Evolutionary conservation across 345 rosid genomes (phyloP).

Genomic region (Rhodamnia rubescens): DNA sequence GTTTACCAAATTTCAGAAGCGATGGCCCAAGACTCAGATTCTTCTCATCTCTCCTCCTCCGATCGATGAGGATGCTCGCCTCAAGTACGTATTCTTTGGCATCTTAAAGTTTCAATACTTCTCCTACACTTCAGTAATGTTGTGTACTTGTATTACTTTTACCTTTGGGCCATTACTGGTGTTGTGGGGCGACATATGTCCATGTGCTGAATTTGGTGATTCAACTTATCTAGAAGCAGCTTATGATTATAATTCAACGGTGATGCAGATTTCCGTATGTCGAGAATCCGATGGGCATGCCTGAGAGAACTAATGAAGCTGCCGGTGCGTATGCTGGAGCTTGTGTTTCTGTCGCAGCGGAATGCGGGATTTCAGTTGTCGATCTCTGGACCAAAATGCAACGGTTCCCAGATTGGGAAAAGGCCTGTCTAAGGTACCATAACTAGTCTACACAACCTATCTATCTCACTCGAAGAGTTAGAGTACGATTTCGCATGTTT

Average conservation of each 20-base stretch:
- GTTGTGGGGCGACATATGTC: neutral
- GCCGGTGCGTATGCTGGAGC: conserved; percentile 64
- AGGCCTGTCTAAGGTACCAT: conserved; percentile 38
- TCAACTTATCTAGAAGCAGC: neutral
- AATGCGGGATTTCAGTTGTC: conserved; percentile 36
- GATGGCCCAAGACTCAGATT: conserved; percentile 48
- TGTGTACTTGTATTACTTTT: neutral
- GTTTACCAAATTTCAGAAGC: conserved; percentile 21
- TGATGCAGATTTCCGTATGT: conserved; percentile 48
- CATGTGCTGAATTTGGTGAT: neutral
- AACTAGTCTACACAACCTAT: neutral
- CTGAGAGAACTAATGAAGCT: conserved; percentile 90
- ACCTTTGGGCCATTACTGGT: neutral
- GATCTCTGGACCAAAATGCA: conserved; percentile 89
- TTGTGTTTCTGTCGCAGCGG: conserved; percentile 41
- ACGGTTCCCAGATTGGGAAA: conserved; percentile 47
- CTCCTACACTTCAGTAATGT: neutral
- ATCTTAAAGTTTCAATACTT: neutral
- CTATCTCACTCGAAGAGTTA: neutral
- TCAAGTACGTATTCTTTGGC: conserved; percentile 24
- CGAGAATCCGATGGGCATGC: conserved; percentile 48
- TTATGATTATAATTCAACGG: neutral
- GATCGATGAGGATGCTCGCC: conserved; percentile 76
- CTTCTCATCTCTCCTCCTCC: conserved; percentile 88
- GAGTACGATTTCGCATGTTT: neutral